These are phyloP conservation scores for Trichophyton benhamiae DNA, from an alignment of 2,329 filamentous ascomycete species.

Conservation along the genomic window DNA sequence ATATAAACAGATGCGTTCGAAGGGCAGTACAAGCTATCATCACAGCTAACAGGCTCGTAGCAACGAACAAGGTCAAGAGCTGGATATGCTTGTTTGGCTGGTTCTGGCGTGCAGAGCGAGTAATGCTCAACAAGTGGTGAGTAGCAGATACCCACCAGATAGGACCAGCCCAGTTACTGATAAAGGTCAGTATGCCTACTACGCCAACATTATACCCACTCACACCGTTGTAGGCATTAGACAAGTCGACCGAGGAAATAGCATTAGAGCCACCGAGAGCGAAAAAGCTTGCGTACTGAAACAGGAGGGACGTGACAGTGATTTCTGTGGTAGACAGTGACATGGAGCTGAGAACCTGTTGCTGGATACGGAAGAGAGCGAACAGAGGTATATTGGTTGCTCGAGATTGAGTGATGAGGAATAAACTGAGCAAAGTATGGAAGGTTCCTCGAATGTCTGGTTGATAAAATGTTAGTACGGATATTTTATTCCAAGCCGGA, in stretches of 20 bases:
- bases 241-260: slow-evolving; percentile 89
- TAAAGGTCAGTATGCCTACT: slow-evolving; percentile 73
- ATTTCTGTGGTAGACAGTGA: slow-evolving; percentile 42
- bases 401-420: slow-evolving; percentile 77
- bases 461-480: neutral
- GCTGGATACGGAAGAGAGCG: slow-evolving; percentile 56
- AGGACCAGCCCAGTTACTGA: slow-evolving; percentile 82
- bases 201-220: slow-evolving; percentile 64
- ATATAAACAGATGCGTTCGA: slow-evolving; percentile 87
- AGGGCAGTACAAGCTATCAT: slow-evolving; percentile 81
- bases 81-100: slow-evolving; percentile 27
- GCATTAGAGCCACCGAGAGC: slow-evolving; percentile 83
- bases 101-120: slow-evolving; percentile 8
- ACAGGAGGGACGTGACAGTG: slow-evolving; percentile 58
- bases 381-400: slow-evolving; percentile 77
- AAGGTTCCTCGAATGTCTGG: slow-evolving; percentile 26
- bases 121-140: slow-evolving; percentile 18
- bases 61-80: slow-evolving; percentile 58
- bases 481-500: neutral
- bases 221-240: slow-evolving; percentile 89
- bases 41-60: slow-evolving; percentile 54
- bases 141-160: slow-evolving; percentile 72
- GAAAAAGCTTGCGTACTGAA: slow-evolving; percentile 79
- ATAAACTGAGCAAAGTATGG: slow-evolving; percentile 61
- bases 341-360: slow-evolving; percentile 39